Evolutionary conservation across 441 rosid species (phyloP).

Genomic region (Erysimum pusillum): DNA sequence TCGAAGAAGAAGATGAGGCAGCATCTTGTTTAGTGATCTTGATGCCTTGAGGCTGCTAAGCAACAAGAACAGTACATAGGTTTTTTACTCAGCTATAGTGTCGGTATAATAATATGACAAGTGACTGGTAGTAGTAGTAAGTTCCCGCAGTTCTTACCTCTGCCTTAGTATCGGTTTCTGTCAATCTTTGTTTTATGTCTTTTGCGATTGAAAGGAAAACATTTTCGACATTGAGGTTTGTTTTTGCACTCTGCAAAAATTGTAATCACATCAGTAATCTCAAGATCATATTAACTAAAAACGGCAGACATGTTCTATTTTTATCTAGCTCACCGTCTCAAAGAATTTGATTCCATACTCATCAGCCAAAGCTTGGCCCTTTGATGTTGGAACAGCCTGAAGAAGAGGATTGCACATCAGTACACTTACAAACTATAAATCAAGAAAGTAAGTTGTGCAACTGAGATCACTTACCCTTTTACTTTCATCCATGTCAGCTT

Average conservation of each 20-base stretch:
- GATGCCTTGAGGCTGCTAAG: constrained; percentile 53
- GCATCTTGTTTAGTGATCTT: constrained; percentile 58
- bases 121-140: not conserved
- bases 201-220: constrained; percentile 47
- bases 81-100: constrained; percentile 26
- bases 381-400: constrained; percentile 50
- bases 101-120: not conserved
- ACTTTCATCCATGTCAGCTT: constrained; percentile 88
- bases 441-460: constrained; percentile 4
- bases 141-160: constrained; percentile 43
- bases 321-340: constrained; percentile 46
- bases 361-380: constrained; percentile 52
- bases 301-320: constrained; percentile 5
- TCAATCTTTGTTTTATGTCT: constrained; percentile 51
- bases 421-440: not conserved
- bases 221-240: constrained; percentile 49
- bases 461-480: constrained; percentile 57
- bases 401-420: constrained; percentile 17
- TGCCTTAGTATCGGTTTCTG: constrained; percentile 47
- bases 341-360: constrained; percentile 53
- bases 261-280: constrained; percentile 22
- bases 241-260: constrained; percentile 49
- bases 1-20: constrained; percentile 49
- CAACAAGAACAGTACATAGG: constrained; percentile 11
- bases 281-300: not conserved